A percentile compares a stretch with the other conserved stretches of the same genome.
Conservation (phyloP, 495 filamentous ascomycete genomes). For the Aspergillus steynii region DNA sequence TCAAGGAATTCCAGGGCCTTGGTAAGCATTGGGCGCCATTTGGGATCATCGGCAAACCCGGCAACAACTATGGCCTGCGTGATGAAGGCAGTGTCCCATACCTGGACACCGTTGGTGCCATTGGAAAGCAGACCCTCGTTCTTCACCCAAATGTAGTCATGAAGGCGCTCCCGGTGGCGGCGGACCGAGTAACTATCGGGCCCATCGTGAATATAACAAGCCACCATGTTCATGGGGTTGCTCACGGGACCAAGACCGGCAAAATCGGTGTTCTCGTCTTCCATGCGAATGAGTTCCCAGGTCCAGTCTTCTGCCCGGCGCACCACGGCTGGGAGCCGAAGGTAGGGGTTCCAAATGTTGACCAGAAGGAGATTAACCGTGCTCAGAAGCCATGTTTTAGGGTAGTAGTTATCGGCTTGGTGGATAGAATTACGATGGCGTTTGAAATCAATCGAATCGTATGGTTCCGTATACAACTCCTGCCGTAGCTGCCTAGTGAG, state of each 20-base stretch:
- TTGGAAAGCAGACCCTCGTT: conserved; percentile 90
- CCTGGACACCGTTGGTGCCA: conserved; percentile 95
- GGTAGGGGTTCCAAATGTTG: conserved; percentile 73
- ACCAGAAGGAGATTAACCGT: conserved; percentile 72
- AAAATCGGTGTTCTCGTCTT: conserved; percentile 90
- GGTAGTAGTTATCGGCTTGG: conserved; percentile 83
- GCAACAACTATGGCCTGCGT: conserved; percentile 80
- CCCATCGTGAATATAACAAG: conserved; percentile 81
- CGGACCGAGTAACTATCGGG: conserved; percentile 72
- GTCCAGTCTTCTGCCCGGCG: conserved; percentile 73
- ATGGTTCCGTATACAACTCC: conserved; percentile 82
- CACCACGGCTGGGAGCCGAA: conserved; percentile 58
- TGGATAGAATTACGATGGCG: conserved; percentile 81
- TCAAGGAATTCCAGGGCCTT: conserved; percentile 87
- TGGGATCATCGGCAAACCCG: conserved; percentile 72
- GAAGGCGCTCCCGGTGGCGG: conserved; percentile 74
- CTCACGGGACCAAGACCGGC: conserved; percentile 87
- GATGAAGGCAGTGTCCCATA: conserved; percentile 90
- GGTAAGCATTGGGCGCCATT: conserved; percentile 79
- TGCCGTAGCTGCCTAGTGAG: conserved; percentile 70
- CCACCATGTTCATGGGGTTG: conserved; percentile 81
- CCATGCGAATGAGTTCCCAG: conserved; percentile 76
- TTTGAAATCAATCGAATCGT: conserved; percentile 73
- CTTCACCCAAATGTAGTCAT: conserved; percentile 92
- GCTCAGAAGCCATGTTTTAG: conserved; percentile 82